These are phyloP conservation scores for Zelopaecilomyces penicillatus DNA, from an alignment of 2,329 filamentous ascomycete species.

Conservation along the genomic window DNA sequence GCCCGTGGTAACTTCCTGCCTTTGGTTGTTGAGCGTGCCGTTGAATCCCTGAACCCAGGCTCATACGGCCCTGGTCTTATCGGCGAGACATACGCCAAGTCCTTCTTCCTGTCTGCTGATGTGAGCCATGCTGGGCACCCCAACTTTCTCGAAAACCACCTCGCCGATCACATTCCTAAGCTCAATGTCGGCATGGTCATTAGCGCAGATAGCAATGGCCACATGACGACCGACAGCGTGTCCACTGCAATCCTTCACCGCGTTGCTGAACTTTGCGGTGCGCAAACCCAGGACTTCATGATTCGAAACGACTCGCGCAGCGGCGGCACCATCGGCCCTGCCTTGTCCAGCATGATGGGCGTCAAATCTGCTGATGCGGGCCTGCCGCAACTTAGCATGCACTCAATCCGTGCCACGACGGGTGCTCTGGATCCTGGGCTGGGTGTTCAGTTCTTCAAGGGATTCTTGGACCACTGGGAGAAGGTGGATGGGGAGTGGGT, in stretches of 20 bases:
- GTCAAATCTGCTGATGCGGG: constrained; percentile 80
- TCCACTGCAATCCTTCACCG: constrained; percentile 73
- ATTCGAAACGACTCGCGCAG: constrained; percentile 86
- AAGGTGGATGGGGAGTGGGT: constrained; percentile 74
- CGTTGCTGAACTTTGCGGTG: constrained; percentile 65
- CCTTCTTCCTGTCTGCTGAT: constrained; percentile 86
- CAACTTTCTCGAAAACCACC: constrained; percentile 79
- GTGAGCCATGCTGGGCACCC: constrained; percentile 92
- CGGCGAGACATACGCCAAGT: constrained; percentile 79
- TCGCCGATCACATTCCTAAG: constrained; percentile 75
- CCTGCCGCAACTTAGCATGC: constrained; percentile 89
- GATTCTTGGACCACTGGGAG: constrained; percentile 81
- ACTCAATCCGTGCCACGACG: constrained; percentile 82
- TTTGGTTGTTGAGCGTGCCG: constrained; percentile 68
- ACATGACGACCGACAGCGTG: constrained; percentile 91
- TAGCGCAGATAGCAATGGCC: constrained; percentile 76
- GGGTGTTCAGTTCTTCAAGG: constrained; percentile 81
- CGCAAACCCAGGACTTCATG: constrained; percentile 78
- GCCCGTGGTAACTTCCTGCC: constrained; percentile 85
- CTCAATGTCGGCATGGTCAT: constrained; percentile 83
- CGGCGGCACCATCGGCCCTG: constrained; percentile 92
- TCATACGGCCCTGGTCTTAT: constrained; percentile 53
- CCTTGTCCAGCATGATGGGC: constrained; percentile 72
- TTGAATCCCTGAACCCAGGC: constrained; percentile 55
- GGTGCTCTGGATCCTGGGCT: constrained; percentile 79